Conservation (phyloP, 208 protist species). For the Wallacemonas sp. region DNA sequence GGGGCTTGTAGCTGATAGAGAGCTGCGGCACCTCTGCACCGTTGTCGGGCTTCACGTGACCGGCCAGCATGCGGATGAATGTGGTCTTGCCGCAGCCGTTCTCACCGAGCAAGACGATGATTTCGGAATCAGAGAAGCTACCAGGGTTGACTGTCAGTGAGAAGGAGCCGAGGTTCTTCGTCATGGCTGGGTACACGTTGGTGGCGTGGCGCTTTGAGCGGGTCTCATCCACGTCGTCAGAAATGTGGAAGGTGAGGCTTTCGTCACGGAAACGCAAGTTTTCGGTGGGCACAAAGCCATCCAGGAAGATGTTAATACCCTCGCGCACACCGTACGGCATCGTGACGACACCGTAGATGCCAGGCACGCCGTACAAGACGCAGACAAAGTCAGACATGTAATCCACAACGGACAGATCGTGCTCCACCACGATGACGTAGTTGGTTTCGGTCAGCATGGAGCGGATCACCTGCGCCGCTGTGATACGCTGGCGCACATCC, state of each 20-base stretch:
- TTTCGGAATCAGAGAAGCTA: conserved; percentile 98
- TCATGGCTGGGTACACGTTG: conserved; percentile 97
- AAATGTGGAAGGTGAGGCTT: conserved; percentile 96
- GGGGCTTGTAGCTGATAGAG: conserved; percentile 99
- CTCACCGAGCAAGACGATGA: conserved; percentile 99
- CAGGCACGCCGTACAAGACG: conserved; percentile 98
- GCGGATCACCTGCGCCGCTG: conserved; percentile 97
- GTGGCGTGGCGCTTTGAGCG: conserved; percentile 68
- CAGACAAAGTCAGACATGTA: conserved; percentile 99
- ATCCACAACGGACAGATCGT: conserved; percentile 99
- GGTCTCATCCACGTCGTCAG: conserved; percentile 75
- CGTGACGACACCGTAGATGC: conserved; percentile 99
- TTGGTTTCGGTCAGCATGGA: conserved; percentile 91
- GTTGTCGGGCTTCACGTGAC: conserved; percentile 92
- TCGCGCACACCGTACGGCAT: conserved; percentile 99
- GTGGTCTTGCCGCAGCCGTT: conserved; percentile 99
- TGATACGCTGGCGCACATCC: conserved; percentile 99
- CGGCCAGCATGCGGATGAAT: conserved; percentile 98
- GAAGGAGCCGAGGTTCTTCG: conserved; percentile 95
- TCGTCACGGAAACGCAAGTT: conserved; percentile 99
- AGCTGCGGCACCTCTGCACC: conserved; percentile 93
- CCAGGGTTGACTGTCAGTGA: conserved; percentile 94
- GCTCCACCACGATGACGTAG: conserved; percentile 99
- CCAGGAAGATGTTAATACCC: conserved; percentile 99
- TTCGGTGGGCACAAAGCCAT: conserved; percentile 99